Conservation (phyloP, 2,329 filamentous ascomycete genomes). For the Aspergillus brunneoviolaceus region DNA sequence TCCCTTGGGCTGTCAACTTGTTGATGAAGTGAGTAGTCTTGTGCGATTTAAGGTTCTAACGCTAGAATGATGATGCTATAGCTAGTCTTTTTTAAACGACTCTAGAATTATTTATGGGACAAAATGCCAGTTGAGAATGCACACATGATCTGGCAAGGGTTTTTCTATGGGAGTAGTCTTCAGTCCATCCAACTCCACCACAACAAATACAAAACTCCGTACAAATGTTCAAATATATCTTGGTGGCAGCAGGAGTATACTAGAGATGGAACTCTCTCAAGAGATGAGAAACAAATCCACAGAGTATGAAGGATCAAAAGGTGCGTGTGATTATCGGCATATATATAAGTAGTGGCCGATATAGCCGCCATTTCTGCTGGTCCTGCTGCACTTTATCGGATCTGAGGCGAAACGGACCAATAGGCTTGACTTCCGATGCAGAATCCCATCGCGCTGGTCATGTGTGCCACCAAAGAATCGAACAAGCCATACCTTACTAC, state of each 20-base stretch:
- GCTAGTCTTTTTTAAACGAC: background rate
- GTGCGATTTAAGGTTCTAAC: background rate
- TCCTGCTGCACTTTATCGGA: background rate
- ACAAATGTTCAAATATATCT: too few species aligned
- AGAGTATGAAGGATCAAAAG: background rate
- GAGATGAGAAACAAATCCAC: too few species aligned
- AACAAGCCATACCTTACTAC: background rate
- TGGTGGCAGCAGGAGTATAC: too few species aligned
- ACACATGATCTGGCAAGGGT: background rate
- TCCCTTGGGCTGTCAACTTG: constrained; percentile 62
- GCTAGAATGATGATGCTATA: background rate
- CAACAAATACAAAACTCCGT: too few species aligned
- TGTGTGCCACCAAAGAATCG: background rate
- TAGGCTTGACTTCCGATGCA: background rate
- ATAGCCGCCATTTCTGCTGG: background rate
- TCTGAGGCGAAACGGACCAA: background rate
- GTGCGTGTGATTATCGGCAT: background rate
- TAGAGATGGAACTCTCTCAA: too few species aligned
- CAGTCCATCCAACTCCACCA: too few species aligned
- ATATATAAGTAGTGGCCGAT: background rate
- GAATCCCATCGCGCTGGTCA: background rate
- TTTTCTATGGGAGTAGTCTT: background rate
- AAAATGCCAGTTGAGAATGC: background rate
- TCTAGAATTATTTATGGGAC: background rate
- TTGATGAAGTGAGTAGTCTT: constrained; percentile 52